Base-by-base conservation (phyloP, 2,329 filamentous ascomycete genomes). In the Penicillium psychrosexuale region DNA sequence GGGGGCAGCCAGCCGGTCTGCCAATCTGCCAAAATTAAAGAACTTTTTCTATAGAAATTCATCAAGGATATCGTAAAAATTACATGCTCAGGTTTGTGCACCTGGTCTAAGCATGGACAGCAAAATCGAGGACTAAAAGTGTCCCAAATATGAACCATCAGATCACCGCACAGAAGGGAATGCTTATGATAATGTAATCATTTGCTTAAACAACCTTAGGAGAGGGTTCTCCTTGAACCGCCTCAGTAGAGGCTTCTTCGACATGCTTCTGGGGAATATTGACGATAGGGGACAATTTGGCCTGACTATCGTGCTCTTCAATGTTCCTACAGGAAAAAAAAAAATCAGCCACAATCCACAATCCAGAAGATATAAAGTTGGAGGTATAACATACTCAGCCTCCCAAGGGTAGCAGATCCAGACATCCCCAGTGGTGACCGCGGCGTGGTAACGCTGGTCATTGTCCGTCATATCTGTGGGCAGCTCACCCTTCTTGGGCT, bases 401-500 rank as follows among this genome's bases (percentile, higher is more conserved):
- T 97, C 94, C 94, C 94, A 99, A 15, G 94, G 94, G 77, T 99
- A 99, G 82, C 91, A 95, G 73, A 97, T 97, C 94, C 94, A 99
- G 62, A 91, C 87, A 76, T 99, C 93, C n/a, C 83, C 84, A 31
- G 95, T 89, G 6, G 93, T 97, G 70, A 88, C 81, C 22, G 94
- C 91, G 22, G 94, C 94, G 63, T 89, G 76, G 77, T 99, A 99
- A 66, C 88, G 43, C 17, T 43, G 82, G 54, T 83, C 83, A 52
- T 85, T 77, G 38, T 81, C 77, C 61, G 93, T 80, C 83, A 97
- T 91, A 36, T 91, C 86, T 19, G 84, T 69, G 11, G 94, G 92
- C 53, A 99, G 81, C 19, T 77, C 77, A 51, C 94, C 94, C 82
- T 97, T 96, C 86, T 99, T 99, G 52, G 78, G 62, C 84, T 99